phyloP scores from a whole-genome alignment of 371 early-diverging fungal species.

The Mortierella sp. region DNA sequence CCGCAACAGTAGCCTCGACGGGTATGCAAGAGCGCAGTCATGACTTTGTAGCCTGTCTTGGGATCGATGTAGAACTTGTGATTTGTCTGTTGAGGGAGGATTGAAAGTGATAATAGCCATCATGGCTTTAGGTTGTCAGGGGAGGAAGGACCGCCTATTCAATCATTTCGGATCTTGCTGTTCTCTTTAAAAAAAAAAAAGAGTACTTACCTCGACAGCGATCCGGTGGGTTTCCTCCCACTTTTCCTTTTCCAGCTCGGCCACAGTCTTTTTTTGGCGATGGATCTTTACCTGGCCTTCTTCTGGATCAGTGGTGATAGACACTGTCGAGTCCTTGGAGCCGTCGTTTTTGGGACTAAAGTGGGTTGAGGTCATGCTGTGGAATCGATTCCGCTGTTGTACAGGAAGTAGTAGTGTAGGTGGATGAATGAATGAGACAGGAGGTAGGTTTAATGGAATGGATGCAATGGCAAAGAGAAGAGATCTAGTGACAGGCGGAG shows the following conservation, averaged over 20 bases:
- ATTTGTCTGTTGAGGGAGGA: conserved; percentile 29
- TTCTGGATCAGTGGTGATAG: no score
- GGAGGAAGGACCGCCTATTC: not conserved
- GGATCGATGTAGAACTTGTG: conserved; percentile 61
- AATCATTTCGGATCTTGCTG: not conserved
- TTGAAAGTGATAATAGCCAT: no score
- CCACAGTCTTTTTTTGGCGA: conserved; percentile 29
- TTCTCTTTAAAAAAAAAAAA: not conserved
- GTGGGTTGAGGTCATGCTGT: no score
- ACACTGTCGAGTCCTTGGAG: no score
- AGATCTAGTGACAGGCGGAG: no score
- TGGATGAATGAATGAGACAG: not conserved
- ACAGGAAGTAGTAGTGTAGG: no score
- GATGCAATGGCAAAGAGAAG: no score
- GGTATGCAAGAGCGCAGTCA: conserved; percentile 60
- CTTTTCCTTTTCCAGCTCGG: conserved; percentile 49
- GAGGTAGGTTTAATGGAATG: not conserved
- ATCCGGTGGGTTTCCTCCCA: conserved; percentile 42
- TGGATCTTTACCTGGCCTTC: conserved; percentile 47
- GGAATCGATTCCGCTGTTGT: no score
- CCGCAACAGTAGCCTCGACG: conserved; percentile 68
- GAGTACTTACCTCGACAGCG: conserved; percentile 39
- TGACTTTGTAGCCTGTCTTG: conserved; percentile 64
- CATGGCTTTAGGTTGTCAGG: not conserved
- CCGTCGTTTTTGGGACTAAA: no score